phyloP scores from a whole-genome alignment of 805 yeast species.

The Starmera caribaea region DNA sequence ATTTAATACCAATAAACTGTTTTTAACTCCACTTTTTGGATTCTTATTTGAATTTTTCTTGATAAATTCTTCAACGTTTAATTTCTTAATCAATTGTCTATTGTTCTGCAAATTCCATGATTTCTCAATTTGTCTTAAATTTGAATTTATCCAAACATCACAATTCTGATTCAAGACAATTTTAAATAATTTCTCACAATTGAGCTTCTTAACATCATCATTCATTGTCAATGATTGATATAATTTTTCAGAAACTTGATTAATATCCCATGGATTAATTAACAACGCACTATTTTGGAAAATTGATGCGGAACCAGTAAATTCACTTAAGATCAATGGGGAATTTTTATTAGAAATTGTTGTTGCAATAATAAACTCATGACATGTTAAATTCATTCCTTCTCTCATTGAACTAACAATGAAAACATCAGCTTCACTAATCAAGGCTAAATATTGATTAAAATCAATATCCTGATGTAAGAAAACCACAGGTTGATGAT shows the following conservation, averaged over 20 bases:
- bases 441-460: conserved; percentile 79
- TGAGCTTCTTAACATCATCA: conserved; percentile 39
- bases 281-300: conserved; percentile 60
- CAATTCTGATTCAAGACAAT: conserved; percentile 62
- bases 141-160: conserved; percentile 57
- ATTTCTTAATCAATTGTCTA: conserved; percentile 24
- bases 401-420: conserved; percentile 89
- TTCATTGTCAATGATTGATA: conserved; percentile 57
- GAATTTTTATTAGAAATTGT: conserved; percentile 45
- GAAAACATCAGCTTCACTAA: conserved; percentile 79
- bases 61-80: conserved; percentile 19
- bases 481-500: conserved; percentile 75
- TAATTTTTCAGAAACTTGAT: conserved; percentile 54
- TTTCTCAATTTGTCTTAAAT: conserved; percentile 41
- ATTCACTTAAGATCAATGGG: conserved; percentile 82
- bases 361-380: conserved; percentile 80
- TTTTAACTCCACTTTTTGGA: conserved; percentile 9
- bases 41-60: conserved; percentile 16
- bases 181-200: conserved; percentile 56
- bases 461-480: conserved; percentile 84
- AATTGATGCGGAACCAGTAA: conserved; percentile 87
- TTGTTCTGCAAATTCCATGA: conserved; percentile 43
- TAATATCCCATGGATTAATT: conserved; percentile 87
- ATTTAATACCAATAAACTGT: conserved; percentile 37
- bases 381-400: conserved; percentile 95